Conservation (phyloP, 2,329 filamentous ascomycete species). For the Fulvia fulva region DNA sequence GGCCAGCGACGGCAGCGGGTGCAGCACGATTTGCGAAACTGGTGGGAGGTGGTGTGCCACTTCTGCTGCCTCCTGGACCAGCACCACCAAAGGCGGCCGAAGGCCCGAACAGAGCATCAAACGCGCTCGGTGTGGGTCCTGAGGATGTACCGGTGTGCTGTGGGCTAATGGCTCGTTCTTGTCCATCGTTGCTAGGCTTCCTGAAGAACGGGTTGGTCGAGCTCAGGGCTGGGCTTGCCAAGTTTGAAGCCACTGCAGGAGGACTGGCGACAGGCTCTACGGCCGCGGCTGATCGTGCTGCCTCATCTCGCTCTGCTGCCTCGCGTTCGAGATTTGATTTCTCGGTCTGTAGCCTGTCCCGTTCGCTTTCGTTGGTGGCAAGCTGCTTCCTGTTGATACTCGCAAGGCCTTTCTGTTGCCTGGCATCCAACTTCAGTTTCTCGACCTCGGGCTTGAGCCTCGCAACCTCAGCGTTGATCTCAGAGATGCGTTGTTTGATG, state of each 20-base stretch:
- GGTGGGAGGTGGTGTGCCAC: conserved; percentile 31
- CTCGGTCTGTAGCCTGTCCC: conserved; percentile 81
- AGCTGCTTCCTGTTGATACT: conserved; percentile 99
- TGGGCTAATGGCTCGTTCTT: conserved; percentile 24
- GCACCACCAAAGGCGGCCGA: conserved; percentile 39
- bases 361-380: conserved; percentile 79
- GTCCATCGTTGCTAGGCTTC: conserved; percentile 39
- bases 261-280: conserved; percentile 17
- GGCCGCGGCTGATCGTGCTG: conserved; percentile 16
- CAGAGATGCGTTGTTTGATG: conserved; percentile 82
- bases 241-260: conserved; percentile 10
- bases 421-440: conserved; percentile 84
- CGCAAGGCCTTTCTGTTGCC: conserved; percentile 92
- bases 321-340: conserved; percentile 65
- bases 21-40: conserved; percentile 27
- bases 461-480: conserved; percentile 75
- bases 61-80: conserved; percentile 24
- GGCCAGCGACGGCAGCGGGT: conserved; percentile 11
- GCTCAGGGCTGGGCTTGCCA: conserved; percentile 25
- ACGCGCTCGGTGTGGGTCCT: conserved; percentile 34
- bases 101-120: conserved; percentile 38
- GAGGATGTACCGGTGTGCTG: conserved; percentile 9
- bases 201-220: conserved; percentile 96
- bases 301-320: conserved; percentile 22
- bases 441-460: conserved; percentile 87